Conservation (phyloP, 1,284 basidiomycete species). For the Singerocomus inundabilis region DNA sequence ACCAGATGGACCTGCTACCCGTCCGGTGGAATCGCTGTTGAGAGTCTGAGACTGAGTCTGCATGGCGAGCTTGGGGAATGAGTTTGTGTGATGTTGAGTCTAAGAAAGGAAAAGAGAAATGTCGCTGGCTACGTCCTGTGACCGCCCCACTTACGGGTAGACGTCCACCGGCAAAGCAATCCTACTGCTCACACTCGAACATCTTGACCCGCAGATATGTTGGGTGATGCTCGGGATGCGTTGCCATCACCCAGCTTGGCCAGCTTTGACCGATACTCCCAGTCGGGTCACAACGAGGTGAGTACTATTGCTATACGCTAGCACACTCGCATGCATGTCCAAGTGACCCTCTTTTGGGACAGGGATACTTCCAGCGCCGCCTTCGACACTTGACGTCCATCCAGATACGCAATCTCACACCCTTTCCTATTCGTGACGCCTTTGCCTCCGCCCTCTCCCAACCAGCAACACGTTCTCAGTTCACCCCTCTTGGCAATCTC, state of each 20-base stretch:
- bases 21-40: constrained; percentile 20
- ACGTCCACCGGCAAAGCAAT: not conserved
- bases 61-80: constrained; percentile 8
- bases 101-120: constrained; percentile 26
- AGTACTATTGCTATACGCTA: constrained; percentile 3
- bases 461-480: constrained; percentile 58
- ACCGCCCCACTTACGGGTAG: constrained; percentile 3
- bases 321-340: not conserved
- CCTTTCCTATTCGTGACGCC: constrained; percentile 74
- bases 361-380: constrained; percentile 50
- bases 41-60: constrained; percentile 15
- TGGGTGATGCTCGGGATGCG: constrained; percentile 15
- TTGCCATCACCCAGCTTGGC: constrained; percentile 16
- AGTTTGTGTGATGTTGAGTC: constrained; percentile 3
- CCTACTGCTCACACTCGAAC: not conserved
- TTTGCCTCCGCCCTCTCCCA: constrained; percentile 70
- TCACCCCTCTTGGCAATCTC: constrained; percentile 50
- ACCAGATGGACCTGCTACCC: constrained; percentile 9
- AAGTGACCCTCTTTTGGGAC: not conserved
- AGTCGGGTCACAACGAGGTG: constrained; percentile 16
- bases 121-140: not conserved
- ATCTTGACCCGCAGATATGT: constrained; percentile 20
- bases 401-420: constrained; percentile 77
- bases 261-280: constrained; percentile 14
- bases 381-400: constrained; percentile 72